Conservation (phyloP, 2,329 filamentous ascomycete genomes). For the Didymella lethalis region DNA sequence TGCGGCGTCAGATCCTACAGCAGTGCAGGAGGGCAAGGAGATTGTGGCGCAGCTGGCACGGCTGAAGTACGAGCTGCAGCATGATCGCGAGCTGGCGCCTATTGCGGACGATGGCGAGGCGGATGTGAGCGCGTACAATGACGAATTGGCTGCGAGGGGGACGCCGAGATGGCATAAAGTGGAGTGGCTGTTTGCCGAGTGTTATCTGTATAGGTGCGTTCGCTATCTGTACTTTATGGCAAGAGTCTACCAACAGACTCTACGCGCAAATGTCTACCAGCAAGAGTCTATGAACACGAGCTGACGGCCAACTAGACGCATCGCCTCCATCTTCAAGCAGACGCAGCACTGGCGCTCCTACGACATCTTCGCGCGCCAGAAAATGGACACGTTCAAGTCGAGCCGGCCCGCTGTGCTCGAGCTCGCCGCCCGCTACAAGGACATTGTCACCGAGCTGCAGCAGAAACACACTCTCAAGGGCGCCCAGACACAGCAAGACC, state of each 20-base stretch:
- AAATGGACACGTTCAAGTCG: constrained; percentile 89
- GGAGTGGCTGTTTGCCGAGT: constrained; percentile 91
- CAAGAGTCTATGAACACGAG: not conserved
- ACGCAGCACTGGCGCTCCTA: constrained; percentile 87
- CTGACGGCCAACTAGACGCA: constrained; percentile 66
- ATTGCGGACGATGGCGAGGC: constrained; percentile 77
- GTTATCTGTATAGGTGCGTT: constrained; percentile 83
- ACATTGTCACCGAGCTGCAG: constrained; percentile 73
- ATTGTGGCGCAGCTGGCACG: constrained; percentile 80
- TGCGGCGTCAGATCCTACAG: constrained; percentile 66
- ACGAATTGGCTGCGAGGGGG: constrained; percentile 78
- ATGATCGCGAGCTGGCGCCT: constrained; percentile 80
- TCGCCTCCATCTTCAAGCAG: constrained; percentile 78
- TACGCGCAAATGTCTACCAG: too few relatives aligned
- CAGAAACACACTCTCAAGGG: constrained; percentile 56
- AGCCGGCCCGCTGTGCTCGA: constrained; percentile 87
- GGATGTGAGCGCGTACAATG: constrained; percentile 84
- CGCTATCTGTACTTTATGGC: not conserved
- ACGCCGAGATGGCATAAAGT: constrained; percentile 81
- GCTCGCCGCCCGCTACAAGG: constrained; percentile 78
- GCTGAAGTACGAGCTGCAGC: constrained; percentile 94
- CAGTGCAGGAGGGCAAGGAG: constrained; percentile 80
- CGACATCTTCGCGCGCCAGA: constrained; percentile 88
- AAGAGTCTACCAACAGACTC: too few relatives aligned
- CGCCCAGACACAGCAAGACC: constrained; percentile 58